A percentile compares a stretch with the other conserved stretches of the same genome.
Evolutionary conservation across 805 yeast genomes (phyloP).

Genomic region (Candida saitoana): DNA sequence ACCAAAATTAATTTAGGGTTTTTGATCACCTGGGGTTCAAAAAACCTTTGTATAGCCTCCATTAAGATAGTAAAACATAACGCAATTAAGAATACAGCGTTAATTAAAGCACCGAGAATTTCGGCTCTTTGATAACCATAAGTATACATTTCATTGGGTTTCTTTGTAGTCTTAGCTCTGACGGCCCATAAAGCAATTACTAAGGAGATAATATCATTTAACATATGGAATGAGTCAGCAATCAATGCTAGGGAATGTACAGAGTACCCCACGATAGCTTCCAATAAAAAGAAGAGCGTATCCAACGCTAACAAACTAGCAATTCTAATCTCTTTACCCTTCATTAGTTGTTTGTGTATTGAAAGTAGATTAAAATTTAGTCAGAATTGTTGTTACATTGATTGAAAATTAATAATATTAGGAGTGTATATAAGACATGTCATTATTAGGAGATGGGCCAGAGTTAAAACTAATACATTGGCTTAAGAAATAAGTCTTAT

Average conservation of each 20-base stretch:
- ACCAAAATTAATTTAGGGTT: conserved; percentile 78
- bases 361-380: background rate
- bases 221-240: conserved; percentile 97
- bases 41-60: conserved; percentile 87
- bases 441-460: too few relatives aligned
- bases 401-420: too few relatives aligned
- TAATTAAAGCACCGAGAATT: conserved; percentile 88
- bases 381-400: too few relatives aligned
- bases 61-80: conserved; percentile 86
- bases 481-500: too few relatives aligned
- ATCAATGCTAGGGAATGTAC: conserved; percentile 92
- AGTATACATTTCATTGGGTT: conserved; percentile 85
- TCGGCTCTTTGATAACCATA: conserved; percentile 99
- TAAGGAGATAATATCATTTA: conserved; percentile 87
- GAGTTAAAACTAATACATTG: too few relatives aligned
- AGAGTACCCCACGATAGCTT: conserved; percentile 79
- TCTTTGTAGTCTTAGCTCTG: conserved; percentile 72
- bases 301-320: conserved; percentile 69
- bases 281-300: conserved; percentile 78
- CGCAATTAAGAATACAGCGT: conserved; percentile 90
- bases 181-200: conserved; percentile 96
- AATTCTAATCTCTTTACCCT: conserved; percentile 68
- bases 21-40: conserved; percentile 72
- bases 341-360: conserved; percentile 15
- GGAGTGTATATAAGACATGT: too few relatives aligned